Evolutionary conservation across 345 rosid genomes (phyloP).

Genomic region (rapeseed (Brassica napus)): DNA sequence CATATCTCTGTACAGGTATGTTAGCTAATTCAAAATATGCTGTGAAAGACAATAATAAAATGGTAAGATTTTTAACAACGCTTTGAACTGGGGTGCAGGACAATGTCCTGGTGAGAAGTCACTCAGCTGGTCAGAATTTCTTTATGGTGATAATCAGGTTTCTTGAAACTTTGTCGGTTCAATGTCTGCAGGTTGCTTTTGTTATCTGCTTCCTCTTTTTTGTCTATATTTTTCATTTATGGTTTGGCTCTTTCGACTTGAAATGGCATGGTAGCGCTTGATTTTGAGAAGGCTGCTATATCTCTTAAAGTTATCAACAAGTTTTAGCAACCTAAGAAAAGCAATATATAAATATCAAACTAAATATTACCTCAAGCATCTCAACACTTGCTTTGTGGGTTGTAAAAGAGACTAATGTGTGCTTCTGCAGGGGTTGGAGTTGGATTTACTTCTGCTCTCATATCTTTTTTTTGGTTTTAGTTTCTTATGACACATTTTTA

Average conservation of each 20-base stretch:
- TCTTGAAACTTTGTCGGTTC: constrained; percentile 99
- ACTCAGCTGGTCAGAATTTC: constrained; percentile 69
- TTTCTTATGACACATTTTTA: constrained; percentile 8
- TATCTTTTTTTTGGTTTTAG: constrained; percentile 58
- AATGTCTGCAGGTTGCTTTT: constrained; percentile 82
- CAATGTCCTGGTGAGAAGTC: constrained; percentile 90
- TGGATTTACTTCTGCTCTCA: constrained; percentile 91
- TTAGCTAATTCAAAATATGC: constrained; percentile 19
- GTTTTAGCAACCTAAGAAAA: constrained; percentile 10
- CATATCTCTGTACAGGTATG: constrained; percentile 90
- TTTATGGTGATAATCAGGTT: constrained; percentile 82
- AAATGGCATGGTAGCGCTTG: neutral
- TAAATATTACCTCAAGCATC: constrained; percentile 8
- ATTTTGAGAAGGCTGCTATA: neutral
- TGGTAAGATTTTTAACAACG: constrained; percentile 31
- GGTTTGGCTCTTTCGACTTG: constrained; percentile 3
- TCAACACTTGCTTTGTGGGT: constrained; percentile 17
- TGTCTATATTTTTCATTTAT: constrained; percentile 6
- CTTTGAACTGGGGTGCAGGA: constrained; percentile 58
- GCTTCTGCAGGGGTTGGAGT: constrained; percentile 84
- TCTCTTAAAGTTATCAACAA: neutral
- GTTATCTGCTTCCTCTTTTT: constrained; percentile 12
- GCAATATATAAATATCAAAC: neutral
- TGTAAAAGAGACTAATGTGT: constrained; percentile 30
- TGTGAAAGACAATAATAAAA: constrained; percentile 9